Base-by-base conservation (phyloP, 768 basidiomycete species). In the Boletellus sp. region DNA sequence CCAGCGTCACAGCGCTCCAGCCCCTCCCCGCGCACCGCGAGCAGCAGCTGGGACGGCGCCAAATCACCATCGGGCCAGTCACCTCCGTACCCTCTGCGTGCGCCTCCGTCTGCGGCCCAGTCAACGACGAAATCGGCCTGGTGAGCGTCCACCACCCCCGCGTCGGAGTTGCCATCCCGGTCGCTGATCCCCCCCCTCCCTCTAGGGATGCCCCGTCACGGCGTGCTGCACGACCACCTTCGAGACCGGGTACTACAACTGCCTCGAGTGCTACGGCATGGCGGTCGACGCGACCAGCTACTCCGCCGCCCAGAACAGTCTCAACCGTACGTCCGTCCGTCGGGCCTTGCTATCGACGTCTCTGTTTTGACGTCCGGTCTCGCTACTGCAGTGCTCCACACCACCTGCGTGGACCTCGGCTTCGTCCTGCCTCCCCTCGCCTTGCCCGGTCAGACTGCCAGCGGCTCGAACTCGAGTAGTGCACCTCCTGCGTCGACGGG, bases 201-300 rank as follows among this genome's bases (percentile, higher is more conserved):
- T 13, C 11, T 22, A 69, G 66, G 65, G 61, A 48, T 69, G 65
- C 19, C 65, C 66, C 4, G 36, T 50, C 37, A 57, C 57, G 1
- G 50, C 54, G 19, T 79, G 78, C 48, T 79, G 78, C 57, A 63
- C 70, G 6, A 48, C 62, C 11, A 55, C 51, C 6, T 79, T 77
- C 48, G 69, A 74, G 50, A 63, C 55, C 0, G 47, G 53, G 4
- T 77, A 73, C 56, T 76, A 68, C 61, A 60, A 70, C 40, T 79
- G 78, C 51, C 60, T 76, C 53, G 32, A 59, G 4, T 79, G 78
- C 48, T 59, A 72, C 22, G 73, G 67, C 11, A 23, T 47, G 2
- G 61, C 65, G 2, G 20, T 60, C 31, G 48, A 68, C 38, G 45
- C 55, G 5, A 47, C 38, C 17, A 66, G 71, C 49, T 76, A 55